phyloP scores from a whole-genome alignment of 768 basidiomycete genomes.

The Trametes villosa region DNA sequence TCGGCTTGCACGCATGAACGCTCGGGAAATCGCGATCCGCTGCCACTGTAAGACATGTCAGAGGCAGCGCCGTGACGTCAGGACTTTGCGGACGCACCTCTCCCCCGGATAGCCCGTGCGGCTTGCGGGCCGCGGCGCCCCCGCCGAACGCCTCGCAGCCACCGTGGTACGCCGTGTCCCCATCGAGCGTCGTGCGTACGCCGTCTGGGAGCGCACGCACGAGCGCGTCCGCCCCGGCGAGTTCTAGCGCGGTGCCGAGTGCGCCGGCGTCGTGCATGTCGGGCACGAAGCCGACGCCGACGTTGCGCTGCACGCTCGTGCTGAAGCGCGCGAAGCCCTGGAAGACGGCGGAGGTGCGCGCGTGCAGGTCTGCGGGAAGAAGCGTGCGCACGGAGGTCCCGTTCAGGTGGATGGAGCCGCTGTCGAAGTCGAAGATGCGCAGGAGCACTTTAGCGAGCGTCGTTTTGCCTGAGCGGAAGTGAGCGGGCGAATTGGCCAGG shows the following conservation, averaged over 20 bases:
- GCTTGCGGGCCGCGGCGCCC: slow-evolving; percentile 35
- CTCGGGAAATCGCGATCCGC: slow-evolving; percentile 81
- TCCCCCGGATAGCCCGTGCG: slow-evolving; percentile 81
- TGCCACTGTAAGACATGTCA: slow-evolving; percentile 70
- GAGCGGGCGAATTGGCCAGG: too few relatives aligned
- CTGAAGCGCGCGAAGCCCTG: slow-evolving; percentile 86
- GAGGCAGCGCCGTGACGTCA: slow-evolving; percentile 5
- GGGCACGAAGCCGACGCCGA: slow-evolving; percentile 79
- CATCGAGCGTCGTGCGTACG: slow-evolving; percentile 72
- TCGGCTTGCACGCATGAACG: slow-evolving; percentile 81
- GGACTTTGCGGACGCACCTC: slow-evolving; percentile 55
- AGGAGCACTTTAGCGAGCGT: slow-evolving; percentile 83
- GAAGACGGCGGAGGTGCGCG: slow-evolving; percentile 78
- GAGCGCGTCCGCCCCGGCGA: slow-evolving; percentile 72
- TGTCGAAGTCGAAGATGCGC: slow-evolving; percentile 76
- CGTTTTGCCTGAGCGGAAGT: slow-evolving; percentile 66
- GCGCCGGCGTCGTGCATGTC: slow-evolving; percentile 59
- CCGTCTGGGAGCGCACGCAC: slow-evolving; percentile 72
- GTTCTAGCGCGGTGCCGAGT: slow-evolving; percentile 65
- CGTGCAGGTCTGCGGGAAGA: slow-evolving; percentile 72
- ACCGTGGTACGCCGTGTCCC: slow-evolving; percentile 55
- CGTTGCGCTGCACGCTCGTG: slow-evolving; percentile 78
- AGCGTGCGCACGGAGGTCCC: slow-evolving; percentile 67
- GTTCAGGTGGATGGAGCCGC: slow-evolving; percentile 72
- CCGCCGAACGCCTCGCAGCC: slow-evolving; percentile 23